Evolutionary conservation across 2,329 filamentous ascomycete species (phyloP), one percentile per base, ranked within the genome.

Genomic region (Teratosphaeria pseudoeucalypti): DNA sequence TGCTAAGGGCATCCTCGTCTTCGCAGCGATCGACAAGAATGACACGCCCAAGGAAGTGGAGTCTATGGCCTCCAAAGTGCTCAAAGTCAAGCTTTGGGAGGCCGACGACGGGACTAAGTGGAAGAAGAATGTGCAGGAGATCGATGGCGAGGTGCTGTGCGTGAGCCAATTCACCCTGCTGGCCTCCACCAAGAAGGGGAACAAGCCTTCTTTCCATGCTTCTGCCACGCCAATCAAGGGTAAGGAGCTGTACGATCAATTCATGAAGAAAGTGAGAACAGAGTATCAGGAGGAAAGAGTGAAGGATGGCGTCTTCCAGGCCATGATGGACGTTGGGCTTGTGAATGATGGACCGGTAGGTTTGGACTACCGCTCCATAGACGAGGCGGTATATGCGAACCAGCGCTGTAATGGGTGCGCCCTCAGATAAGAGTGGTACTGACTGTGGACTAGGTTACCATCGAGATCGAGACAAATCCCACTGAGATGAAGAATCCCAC

Each of bases 91-190:
- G 72, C 76, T 99, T 34, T 99, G 92, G 91, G 90, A 95, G 61
- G 90, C 92, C 68, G 66, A 68, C n/a, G 87, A 90, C 11, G 90
- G 87, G 12, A 82, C 77, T 61, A 83, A 95, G 85, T 99, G 94
- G 94, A 97, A 95, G 75, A 84, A 82, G 68, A 95, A 81, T 66
- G 91, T 99, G 9, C 81, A 87, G 67, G 94, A 99, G 63, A 92
- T 97, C 61, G 80, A 83, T 53, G 94, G 94, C 56, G 94, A 97
- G 73, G 82, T 99, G 29, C 84, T 99, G n/a, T 97, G 92, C 73
- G 92, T 99, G 54, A 97, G 94, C 14, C 94, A 99, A 76, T 99
- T 99, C 72, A 99, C 94, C 2, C 82, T 99, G 10, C 82, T 95
- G 56, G 95, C 91, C 54, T 88, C 87, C 54, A 92, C 92, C n/a